Evolutionary conservation across 768 basidiomycete species (phyloP).

Genomic region (Sporobolomyces phaffii): DNA sequence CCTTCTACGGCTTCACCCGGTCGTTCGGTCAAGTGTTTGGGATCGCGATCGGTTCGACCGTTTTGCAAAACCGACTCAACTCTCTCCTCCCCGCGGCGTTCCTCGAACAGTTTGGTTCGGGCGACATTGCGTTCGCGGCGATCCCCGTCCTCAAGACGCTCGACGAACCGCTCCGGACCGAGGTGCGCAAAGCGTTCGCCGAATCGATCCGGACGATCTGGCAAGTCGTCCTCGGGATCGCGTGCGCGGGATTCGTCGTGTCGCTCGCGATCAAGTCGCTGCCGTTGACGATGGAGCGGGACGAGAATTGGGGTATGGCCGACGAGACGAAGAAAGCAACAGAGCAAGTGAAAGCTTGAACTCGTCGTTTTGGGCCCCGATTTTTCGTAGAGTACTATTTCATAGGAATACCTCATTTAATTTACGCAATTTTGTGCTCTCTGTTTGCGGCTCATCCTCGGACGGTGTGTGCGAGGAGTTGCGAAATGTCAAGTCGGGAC

Average conservation of each 20-base stretch:
- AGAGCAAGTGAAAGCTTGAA: neutral
- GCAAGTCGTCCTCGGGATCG: slow-evolving; percentile 44
- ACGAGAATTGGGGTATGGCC: slow-evolving; percentile 44
- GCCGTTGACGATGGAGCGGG: slow-evolving; percentile 43
- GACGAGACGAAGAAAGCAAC: neutral
- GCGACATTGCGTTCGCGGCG: slow-evolving; percentile 34
- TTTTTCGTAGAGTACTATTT: too few relatives aligned
- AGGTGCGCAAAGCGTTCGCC: slow-evolving; percentile 46
- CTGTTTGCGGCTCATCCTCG: too few relatives aligned
- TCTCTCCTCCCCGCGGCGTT: slow-evolving; percentile 50
- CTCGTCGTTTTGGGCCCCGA: neutral
- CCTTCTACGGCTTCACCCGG: slow-evolving; percentile 20
- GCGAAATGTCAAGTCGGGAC: too few relatives aligned
- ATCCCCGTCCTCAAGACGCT: slow-evolving; percentile 35
- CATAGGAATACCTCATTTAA: too few relatives aligned
- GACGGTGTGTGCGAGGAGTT: too few relatives aligned
- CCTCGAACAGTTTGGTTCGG: slow-evolving; percentile 42
- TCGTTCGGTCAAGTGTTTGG: slow-evolving; percentile 25
- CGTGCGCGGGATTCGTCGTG: slow-evolving; percentile 43
- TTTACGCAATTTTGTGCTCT: too few relatives aligned
- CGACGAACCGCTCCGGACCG: slow-evolving; percentile 41
- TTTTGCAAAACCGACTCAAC: slow-evolving; percentile 21
- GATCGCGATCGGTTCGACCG: slow-evolving; percentile 14
- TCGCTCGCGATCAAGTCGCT: slow-evolving; percentile 44
- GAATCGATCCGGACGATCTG: slow-evolving; percentile 45